A percentile compares a stretch with the other conserved stretches of the same genome.
These are phyloP conservation scores for Ceratopteris richardii DNA, from an alignment of 75 land plant species.

Conservation along the genomic window DNA sequence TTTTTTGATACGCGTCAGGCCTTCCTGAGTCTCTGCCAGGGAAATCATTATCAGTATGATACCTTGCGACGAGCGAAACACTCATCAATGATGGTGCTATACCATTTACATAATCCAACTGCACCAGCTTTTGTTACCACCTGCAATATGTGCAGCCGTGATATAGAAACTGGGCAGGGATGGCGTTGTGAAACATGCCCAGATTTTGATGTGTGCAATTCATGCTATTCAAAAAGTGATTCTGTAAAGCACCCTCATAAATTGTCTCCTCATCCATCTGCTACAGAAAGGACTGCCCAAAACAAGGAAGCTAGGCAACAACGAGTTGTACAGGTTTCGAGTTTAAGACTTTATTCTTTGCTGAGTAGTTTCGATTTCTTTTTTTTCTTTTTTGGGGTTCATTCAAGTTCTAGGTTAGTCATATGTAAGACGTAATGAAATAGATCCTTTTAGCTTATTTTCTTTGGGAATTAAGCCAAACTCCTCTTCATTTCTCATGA, in stretches of 20 bases:
- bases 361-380: too few species aligned
- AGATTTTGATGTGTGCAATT: slow-evolving; percentile 85
- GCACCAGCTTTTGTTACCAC: slow-evolving; percentile 95
- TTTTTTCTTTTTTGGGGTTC: background rate
- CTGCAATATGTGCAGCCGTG: slow-evolving; percentile 72
- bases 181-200: slow-evolving; percentile 93
- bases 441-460: too few species aligned
- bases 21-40: slow-evolving; percentile 93
- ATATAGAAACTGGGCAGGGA: slow-evolving; percentile 89
- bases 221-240: slow-evolving; percentile 63
- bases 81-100: slow-evolving; percentile 99
- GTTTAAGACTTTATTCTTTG: background rate
- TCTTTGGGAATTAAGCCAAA: too few species aligned
- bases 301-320: slow-evolving; percentile 82
- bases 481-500: too few species aligned
- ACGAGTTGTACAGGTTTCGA: slow-evolving; percentile 71
- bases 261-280: slow-evolving; percentile 65
- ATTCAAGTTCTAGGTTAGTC: background rate
- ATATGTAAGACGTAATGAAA: too few species aligned
- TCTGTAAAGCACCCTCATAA: slow-evolving; percentile 72
- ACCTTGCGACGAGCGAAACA: slow-evolving; percentile 97
- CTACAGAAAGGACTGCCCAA: slow-evolving; percentile 76
- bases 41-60: slow-evolving; percentile 98
- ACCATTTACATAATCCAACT: slow-evolving; percentile 95
- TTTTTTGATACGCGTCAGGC: slow-evolving; percentile 98